phyloP scores from a whole-genome alignment of 108 stramenopile genomes.

The Discostella pseudostelligera region DNA sequence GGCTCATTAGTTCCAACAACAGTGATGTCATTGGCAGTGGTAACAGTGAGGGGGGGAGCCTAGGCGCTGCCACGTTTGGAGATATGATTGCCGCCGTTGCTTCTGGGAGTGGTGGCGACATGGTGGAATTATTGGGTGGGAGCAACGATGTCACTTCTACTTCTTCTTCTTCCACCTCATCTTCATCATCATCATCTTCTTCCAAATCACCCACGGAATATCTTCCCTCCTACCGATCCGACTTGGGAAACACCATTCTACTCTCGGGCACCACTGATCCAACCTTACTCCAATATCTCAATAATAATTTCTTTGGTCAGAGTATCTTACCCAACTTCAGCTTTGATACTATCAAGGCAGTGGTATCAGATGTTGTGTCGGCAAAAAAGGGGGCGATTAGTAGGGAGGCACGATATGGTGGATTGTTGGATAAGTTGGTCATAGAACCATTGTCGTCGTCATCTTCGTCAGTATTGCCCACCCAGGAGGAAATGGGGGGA shows the following conservation, averaged over 20 bases:
- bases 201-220: constrained; percentile 1
- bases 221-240: constrained; percentile 17
- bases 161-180: neutral
- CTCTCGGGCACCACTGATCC: constrained; percentile 24
- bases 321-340: constrained; percentile 46
- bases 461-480: constrained; percentile 35
- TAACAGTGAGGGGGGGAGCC: neutral
- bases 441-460: constrained; percentile 17
- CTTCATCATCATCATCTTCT: neutral
- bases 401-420: constrained; percentile 81
- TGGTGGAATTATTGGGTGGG: constrained; percentile 4
- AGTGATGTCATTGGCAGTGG: neutral
- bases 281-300: constrained; percentile 19
- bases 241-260: constrained; percentile 28
- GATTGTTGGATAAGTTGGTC: constrained; percentile 80
- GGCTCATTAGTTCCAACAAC: neutral
- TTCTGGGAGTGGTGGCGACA: neutral
- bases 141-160: neutral
- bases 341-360: constrained; percentile 77
- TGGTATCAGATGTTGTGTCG: constrained; percentile 57
- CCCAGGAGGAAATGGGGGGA: constrained; percentile 50
- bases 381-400: constrained; percentile 85
- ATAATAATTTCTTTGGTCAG: constrained; percentile 36
- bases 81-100: neutral
- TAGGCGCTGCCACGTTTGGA: neutral